Percentiles rank a stretch among this genome's conserved stretches.
Evolutionary conservation across 208 protist species (phyloP).

Genomic region (Trypanosoma conorhini): DNA sequence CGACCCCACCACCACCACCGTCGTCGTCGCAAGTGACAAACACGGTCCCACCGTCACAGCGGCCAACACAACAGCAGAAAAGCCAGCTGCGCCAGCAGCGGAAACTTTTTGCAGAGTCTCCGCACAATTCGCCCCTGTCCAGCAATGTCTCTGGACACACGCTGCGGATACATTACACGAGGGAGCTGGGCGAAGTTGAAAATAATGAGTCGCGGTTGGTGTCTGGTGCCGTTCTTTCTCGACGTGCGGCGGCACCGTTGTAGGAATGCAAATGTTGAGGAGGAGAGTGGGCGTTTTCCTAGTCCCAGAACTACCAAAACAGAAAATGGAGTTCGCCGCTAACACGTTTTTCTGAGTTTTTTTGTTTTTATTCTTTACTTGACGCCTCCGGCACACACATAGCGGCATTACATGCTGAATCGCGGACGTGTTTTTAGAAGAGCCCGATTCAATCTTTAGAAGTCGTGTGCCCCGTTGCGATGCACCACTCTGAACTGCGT

Average conservation of each 20-base stretch:
- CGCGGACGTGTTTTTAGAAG: too few relatives aligned
- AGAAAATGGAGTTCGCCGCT: not conserved
- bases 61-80: not conserved
- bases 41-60: not conserved
- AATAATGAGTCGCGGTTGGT: not conserved
- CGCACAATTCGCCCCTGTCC: not conserved
- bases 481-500: not conserved
- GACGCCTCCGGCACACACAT: too few relatives aligned
- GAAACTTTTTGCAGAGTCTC: not conserved
- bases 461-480: too few relatives aligned
- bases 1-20: conserved; percentile 7
- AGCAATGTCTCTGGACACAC: not conserved
- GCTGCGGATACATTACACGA: conserved; percentile 1
- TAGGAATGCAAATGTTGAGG: not conserved
- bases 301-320: not conserved
- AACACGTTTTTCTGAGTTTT: not conserved
- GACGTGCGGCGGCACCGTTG: not conserved
- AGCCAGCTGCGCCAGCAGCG: not conserved
- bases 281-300: not conserved
- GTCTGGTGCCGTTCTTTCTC: not conserved
- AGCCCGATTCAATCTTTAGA: too few relatives aligned
- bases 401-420: too few relatives aligned
- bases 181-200: conserved; percentile 3
- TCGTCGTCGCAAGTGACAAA: conserved; percentile 1
- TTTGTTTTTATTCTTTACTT: conserved; percentile 9